Base-by-base conservation (phyloP, 306 rosid species). In the Gastrolobium villosum region DNA sequence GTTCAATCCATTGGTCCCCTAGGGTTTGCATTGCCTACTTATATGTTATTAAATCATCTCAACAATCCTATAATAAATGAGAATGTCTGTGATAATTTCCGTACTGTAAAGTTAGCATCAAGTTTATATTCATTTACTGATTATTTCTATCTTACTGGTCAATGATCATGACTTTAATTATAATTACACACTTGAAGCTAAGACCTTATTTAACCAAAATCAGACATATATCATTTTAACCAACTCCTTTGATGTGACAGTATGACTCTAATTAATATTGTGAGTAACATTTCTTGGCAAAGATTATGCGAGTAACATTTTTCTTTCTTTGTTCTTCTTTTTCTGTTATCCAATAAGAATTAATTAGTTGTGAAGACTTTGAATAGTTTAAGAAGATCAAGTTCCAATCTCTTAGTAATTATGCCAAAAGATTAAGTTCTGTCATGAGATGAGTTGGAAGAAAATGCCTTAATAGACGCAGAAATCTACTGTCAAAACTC, bases 401-500 rank as follows among this genome's bases (percentile, higher is more conserved):
- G 49, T 70, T 35, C 75, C 48, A 70, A 4, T 5, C 26, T 11
- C 65, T 10, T 14, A 2, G 46, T 11, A 6, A 10, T 10, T 20
- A 9, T 10, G 73, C 39, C 31, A 68, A 30, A 41, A 46, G 44
- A 34, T 7, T 1, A 70, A 14, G 62, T 49, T 69, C 30, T 49
- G 45, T 15, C 54, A 13, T 7, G 2, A 1, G 20, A 20, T 20
- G 26, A 54, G 8, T 56, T 36, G 77, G 43, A 56, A 41, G 56
- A 41, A 73, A 73, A 13, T 71, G 5, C 48, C 10, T 3, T 35
- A 36, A 52, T 69, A 49, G 45, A 46, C 26, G 14, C 15, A 41
- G 39, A 69, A 69, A 32, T n/a, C 14, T 46, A 69, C 14, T 52
- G 10, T 69, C 28, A 44, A 45, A 66, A 40, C 53, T 68, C 39